These are phyloP conservation scores for Ceratobasidium papillatum DNA, from an alignment of 1,284 basidiomycete genomes.

Conservation along the genomic window DNA sequence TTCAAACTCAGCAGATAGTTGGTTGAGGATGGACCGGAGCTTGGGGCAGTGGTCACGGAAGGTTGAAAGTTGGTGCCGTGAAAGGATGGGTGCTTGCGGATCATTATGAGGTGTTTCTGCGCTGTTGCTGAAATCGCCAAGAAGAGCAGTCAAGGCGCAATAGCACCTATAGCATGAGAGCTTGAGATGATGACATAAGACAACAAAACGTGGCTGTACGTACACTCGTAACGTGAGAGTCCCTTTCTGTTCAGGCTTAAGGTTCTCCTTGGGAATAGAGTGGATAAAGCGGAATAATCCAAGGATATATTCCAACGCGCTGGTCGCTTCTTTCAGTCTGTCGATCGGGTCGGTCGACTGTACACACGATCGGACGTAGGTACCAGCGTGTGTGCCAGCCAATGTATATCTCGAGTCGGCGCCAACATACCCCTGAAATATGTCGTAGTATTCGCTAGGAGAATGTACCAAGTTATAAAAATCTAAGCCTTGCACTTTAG, in stretches of 20 bases:
- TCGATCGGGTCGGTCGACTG: neutral
- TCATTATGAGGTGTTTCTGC: slow-evolving; percentile 1
- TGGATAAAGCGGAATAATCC: neutral
- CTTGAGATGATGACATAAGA: neutral
- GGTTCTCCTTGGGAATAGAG: neutral
- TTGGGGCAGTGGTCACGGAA: neutral
- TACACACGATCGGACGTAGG: slow-evolving; percentile 6
- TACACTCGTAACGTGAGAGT: slow-evolving; percentile 19
- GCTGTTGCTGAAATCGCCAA: slow-evolving; percentile 22
- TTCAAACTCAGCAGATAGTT: slow-evolving; percentile 1
- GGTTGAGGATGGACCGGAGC: neutral
- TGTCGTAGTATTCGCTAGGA: neutral
- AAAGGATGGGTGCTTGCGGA: slow-evolving; percentile 21
- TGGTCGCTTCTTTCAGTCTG: neutral
- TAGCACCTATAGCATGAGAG: neutral
- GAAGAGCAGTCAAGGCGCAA: slow-evolving; percentile 11
- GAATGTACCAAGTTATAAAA: too few relatives aligned
- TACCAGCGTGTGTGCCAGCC: neutral
- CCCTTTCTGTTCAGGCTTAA: slow-evolving; percentile 28
- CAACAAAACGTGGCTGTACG: neutral
- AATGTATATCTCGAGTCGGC: slow-evolving; percentile 33
- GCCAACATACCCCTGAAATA: slow-evolving; percentile 6
- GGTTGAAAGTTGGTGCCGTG: neutral
- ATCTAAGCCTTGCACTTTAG: too few relatives aligned
- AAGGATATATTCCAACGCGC: neutral